Evolutionary conservation across 179 eudicot genomes (phyloP).

Genomic region (Silene vulgaris): DNA sequence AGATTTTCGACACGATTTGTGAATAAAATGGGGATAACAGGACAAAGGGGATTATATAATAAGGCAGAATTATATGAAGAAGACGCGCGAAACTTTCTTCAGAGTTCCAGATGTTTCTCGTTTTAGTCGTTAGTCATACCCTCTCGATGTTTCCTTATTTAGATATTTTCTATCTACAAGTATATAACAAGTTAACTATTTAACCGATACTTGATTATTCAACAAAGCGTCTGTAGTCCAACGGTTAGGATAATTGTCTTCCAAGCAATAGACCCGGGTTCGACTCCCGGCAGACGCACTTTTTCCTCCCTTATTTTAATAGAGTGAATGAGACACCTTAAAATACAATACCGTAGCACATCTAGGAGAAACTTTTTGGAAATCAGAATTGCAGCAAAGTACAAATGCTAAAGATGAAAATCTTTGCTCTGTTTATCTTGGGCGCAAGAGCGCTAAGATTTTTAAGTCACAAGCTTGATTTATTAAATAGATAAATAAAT

Average conservation of each 20-base stretch:
- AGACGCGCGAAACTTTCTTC: constrained; percentile 26
- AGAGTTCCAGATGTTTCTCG: constrained; percentile 34
- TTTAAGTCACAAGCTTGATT: too few relatives aligned
- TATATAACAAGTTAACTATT: too few relatives aligned
- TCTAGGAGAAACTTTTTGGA: constrained; percentile 39
- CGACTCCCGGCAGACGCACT: constrained; percentile 20
- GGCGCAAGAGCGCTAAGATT: too few relatives aligned
- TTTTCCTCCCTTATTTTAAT: too few relatives aligned
- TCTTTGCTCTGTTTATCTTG: too few relatives aligned
- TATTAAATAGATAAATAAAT: too few relatives aligned
- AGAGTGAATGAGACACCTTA: too few relatives aligned
- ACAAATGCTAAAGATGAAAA: neutral
- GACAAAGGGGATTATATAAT: constrained; percentile 2
- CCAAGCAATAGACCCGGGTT: constrained; percentile 18
- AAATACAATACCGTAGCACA: constrained; percentile 38
- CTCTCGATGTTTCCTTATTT: constrained; percentile 17
- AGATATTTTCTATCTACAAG: neutral
- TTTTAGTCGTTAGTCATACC: neutral
- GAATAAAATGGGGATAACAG: neutral
- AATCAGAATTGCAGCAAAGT: constrained; percentile 54
- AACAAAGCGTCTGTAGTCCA: constrained; percentile 12
- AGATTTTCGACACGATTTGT: neutral
- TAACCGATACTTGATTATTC: neutral
- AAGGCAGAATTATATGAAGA: neutral
- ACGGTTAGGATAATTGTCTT: constrained; percentile 18